Evolutionary conservation across 2,329 filamentous ascomycete genomes (phyloP).

Genomic region (Venturia effusa): DNA sequence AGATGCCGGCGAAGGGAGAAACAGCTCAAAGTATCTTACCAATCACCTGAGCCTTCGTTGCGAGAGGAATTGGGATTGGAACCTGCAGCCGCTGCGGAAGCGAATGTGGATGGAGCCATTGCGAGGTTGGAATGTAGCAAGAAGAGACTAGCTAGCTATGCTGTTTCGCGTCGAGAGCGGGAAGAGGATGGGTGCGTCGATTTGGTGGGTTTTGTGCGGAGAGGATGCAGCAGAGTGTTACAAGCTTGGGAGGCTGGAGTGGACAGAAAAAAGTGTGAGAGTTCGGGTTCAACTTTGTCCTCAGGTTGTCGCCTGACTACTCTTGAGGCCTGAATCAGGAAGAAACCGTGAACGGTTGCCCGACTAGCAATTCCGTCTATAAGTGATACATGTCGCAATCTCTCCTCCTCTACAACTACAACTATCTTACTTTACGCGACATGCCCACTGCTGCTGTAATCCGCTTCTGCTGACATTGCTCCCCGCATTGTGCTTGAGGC

Average conservation of each 20-base stretch:
- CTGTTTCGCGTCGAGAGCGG: neutral
- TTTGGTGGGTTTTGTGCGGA: neutral
- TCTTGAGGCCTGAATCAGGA: neutral
- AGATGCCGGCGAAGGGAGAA: neutral
- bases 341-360: neutral
- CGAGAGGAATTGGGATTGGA: slow-evolving; percentile 31
- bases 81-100: slow-evolving; percentile 36
- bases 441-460: neutral
- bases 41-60: slow-evolving; percentile 32
- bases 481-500: neutral
- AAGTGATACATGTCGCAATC: neutral
- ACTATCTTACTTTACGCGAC: neutral
- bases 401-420: neutral
- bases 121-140: neutral
- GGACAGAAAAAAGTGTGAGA: neutral
- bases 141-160: neutral
- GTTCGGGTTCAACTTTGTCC: neutral
- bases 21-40: slow-evolving; percentile 27
- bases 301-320: neutral
- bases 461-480: neutral
- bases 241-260: neutral
- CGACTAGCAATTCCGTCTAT: neutral
- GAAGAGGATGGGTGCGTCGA: neutral
- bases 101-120: slow-evolving; percentile 40
- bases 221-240: neutral